Base-by-base conservation (phyloP, 352 stramenopile genomes). In the Phytophthora pinifolia region DNA sequence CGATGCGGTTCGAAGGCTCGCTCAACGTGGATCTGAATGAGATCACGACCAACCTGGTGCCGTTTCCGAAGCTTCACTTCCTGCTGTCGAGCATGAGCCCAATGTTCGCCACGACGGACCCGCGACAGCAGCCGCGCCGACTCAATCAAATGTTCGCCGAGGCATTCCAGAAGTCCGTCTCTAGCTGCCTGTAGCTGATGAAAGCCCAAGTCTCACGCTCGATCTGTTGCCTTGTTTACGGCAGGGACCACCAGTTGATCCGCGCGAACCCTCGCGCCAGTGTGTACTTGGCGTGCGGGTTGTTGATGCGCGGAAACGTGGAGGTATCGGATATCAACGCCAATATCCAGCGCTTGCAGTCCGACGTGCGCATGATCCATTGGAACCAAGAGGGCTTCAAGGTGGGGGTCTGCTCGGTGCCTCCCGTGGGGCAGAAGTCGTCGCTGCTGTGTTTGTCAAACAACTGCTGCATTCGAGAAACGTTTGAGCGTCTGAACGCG, bases 31-130 rank as follows among this genome's bases (percentile, higher is more conserved):
- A 99, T 85, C 79, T 99, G 49, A 99, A 96, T 57, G 96, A 99
- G 78, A 99, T 99, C 83, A 97, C 98, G 70, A 99, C 96, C 58
- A 99, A 99, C 79, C 83, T 99, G 69, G 97, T 99, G 34, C 97
- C 97, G 30, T 99, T 98, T 69, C 97, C 97, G 18, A 96, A 97
- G 56, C 97, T 99, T 47, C 96, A 99, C 67, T 99, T 99, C 72
- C 89, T 99, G 67, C 79, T 99, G 33, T 84, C 82, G 9, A 92
- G 82, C 39, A 83, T 90, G 63, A 86, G 74, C 17, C 79, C 82
- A 9, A 64, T 88, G 52, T 79, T 83, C 15, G 36, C 70, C 7
- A 84, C 60, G 0, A 42, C 44, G 0, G 73, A 88, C 20, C 62
- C 72, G 9, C 70, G 77, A 2, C 75, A 86, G 47, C 76, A 89